phyloP scores from a whole-genome alignment of 2,329 filamentous ascomycete species.

The Aotearoamyces nothofagi region DNA sequence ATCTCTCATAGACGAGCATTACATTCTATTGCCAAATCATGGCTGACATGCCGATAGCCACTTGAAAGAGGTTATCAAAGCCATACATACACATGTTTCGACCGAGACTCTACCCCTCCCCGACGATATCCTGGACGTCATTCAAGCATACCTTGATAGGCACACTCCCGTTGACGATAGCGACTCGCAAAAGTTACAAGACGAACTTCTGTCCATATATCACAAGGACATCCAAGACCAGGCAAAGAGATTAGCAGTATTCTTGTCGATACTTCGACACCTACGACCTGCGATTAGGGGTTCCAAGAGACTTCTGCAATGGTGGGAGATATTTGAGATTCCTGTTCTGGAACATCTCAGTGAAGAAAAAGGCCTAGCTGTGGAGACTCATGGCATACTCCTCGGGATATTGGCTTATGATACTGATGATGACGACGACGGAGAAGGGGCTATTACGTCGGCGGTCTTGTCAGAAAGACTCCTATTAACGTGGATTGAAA shows the following conservation, averaged over 20 bases:
- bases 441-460: slow-evolving; percentile 26
- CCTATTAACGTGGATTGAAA: slow-evolving; percentile 40
- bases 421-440: slow-evolving; percentile 34
- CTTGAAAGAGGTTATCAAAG: slow-evolving; percentile 45
- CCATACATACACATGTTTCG: slow-evolving; percentile 35
- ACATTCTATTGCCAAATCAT: no score
- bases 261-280: slow-evolving; percentile 49
- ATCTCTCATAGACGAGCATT: no score
- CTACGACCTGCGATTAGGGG: slow-evolving; percentile 49
- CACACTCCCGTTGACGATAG: slow-evolving; percentile 53
- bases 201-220: slow-evolving; percentile 55
- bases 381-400: slow-evolving; percentile 49
- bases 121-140: slow-evolving; percentile 42
- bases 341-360: slow-evolving; percentile 40
- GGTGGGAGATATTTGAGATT: slow-evolving; percentile 52
- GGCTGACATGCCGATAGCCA: slow-evolving; percentile 10
- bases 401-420: slow-evolving; percentile 50
- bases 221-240: slow-evolving; percentile 44
- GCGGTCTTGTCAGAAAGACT: slow-evolving; percentile 40
- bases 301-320: slow-evolving; percentile 46
- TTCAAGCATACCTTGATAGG: slow-evolving; percentile 53
- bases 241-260: slow-evolving; percentile 44
- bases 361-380: slow-evolving; percentile 45
- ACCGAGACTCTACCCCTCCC: slow-evolving; percentile 44
- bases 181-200: slow-evolving; percentile 55